These are phyloP conservation scores for Colletotrichum scovillei DNA, from an alignment of 2,329 filamentous ascomycete species.

Conservation along the genomic window DNA sequence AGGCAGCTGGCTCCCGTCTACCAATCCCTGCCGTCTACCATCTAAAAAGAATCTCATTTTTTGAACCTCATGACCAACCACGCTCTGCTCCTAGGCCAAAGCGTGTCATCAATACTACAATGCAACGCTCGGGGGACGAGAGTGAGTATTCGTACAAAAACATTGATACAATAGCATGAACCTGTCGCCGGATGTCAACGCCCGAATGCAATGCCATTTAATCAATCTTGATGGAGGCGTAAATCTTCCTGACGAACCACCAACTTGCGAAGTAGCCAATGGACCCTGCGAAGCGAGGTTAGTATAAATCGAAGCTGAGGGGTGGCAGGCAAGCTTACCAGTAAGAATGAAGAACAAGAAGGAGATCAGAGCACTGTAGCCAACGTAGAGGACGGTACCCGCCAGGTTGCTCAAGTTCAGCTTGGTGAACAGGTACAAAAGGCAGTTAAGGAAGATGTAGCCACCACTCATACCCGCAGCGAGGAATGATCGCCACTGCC, in stretches of 20 bases:
- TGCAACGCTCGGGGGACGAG: background rate
- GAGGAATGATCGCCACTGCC: constrained; percentile 97
- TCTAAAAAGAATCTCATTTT: constrained; percentile 2
- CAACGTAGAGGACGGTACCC: constrained; percentile 90
- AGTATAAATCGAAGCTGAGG: background rate
- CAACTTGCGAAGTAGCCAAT: constrained; percentile 97
- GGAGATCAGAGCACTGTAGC: constrained; percentile 90
- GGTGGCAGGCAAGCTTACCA: constrained; percentile 71
- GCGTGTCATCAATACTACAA: background rate
- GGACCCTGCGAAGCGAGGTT: constrained; percentile 69
- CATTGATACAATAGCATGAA: constrained; percentile 24
- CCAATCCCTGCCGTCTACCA: constrained; percentile 19
- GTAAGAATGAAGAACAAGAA: constrained; percentile 94
- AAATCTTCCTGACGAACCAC: constrained; percentile 94
- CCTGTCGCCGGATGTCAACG: constrained; percentile 5
- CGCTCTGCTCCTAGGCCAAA: background rate
- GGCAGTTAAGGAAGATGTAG: constrained; percentile 92
- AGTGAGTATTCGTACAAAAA: constrained; percentile 18
- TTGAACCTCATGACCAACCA: background rate
- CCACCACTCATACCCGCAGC: constrained; percentile 89
- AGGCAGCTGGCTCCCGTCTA: constrained; percentile 11
- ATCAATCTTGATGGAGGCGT: constrained; percentile 98
- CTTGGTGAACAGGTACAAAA: constrained; percentile 92
- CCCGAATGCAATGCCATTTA: constrained; percentile 52
- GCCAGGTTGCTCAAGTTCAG: constrained; percentile 86